These are phyloP conservation scores for Pleurotus tuber-regium DNA, from an alignment of 768 basidiomycete genomes.

Conservation along the genomic window DNA sequence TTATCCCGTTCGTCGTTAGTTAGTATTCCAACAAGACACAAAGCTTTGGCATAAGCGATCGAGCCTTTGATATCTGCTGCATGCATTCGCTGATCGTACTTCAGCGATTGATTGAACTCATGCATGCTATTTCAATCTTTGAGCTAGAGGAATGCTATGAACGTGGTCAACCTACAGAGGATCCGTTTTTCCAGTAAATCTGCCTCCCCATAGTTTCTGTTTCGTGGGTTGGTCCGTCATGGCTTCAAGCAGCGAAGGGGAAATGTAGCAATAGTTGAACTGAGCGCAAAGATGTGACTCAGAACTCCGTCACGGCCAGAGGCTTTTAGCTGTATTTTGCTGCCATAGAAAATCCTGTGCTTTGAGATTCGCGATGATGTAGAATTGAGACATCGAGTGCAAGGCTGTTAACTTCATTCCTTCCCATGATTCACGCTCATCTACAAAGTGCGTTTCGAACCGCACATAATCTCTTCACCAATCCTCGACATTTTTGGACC, in stretches of 20 bases:
- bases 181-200: slow-evolving; percentile 88
- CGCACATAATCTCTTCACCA: slow-evolving; percentile 39
- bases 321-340: too few species aligned
- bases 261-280: neutral
- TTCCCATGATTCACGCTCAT: slow-evolving; percentile 2
- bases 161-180: slow-evolving; percentile 56
- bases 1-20: slow-evolving; percentile 69
- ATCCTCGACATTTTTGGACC: slow-evolving; percentile 63
- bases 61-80: slow-evolving; percentile 90
- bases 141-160: slow-evolving; percentile 11
- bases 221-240: slow-evolving; percentile 45
- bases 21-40: slow-evolving; percentile 79
- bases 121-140: slow-evolving; percentile 70
- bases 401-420: neutral
- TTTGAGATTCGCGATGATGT: too few species aligned
- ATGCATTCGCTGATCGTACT: slow-evolving; percentile 94
- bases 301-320: too few species aligned
- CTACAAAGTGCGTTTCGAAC: slow-evolving; percentile 17
- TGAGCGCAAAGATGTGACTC: neutral
- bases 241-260: neutral
- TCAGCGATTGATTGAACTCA: slow-evolving; percentile 93
- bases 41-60: slow-evolving; percentile 91
- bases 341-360: too few species aligned
- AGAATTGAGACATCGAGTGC: too few species aligned
- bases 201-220: slow-evolving; percentile 85